Conservation (phyloP, 805 yeast species). For the Candida coleopterorum region DNA sequence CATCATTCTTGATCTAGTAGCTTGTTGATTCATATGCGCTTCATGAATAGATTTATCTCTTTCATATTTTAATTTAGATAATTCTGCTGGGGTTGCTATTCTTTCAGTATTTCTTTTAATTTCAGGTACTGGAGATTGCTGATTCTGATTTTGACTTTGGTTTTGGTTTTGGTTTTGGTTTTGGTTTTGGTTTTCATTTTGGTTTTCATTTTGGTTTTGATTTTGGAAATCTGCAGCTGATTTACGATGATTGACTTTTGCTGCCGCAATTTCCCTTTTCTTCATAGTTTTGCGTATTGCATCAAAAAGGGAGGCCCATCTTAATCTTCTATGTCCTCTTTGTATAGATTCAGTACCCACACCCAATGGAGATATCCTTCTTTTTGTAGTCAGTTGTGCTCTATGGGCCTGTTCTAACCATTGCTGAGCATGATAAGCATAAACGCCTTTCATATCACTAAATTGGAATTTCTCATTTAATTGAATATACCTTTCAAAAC, state of each 20-base stretch:
- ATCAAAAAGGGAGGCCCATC: conserved; percentile 98
- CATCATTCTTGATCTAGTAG: conserved; percentile 38
- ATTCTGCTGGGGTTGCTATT: conserved; percentile 69
- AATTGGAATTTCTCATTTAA: conserved; percentile 84
- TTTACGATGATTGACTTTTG: conserved; percentile 26
- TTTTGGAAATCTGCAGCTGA: conserved; percentile 10
- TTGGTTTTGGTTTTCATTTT: background rate
- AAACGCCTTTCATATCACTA: conserved; percentile 80
- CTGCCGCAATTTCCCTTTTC: conserved; percentile 68
- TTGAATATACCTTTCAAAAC: conserved; percentile 94
- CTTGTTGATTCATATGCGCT: conserved; percentile 50
- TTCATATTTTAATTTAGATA: conserved; percentile 77
- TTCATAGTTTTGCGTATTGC: conserved; percentile 87
- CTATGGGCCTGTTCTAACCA: conserved; percentile 92
- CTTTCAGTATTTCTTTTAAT: conserved; percentile 33
- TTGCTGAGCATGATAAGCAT: conserved; percentile 76
- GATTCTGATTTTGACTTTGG: conserved; percentile 1
- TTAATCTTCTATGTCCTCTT: conserved; percentile 81
- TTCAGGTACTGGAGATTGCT: conserved; percentile 1
- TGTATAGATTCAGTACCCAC: conserved; percentile 92
- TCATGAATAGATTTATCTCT: conserved; percentile 83
- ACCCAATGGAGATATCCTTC: conserved; percentile 87
- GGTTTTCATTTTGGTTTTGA: conserved; percentile 1
- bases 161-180: background rate
- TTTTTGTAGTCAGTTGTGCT: conserved; percentile 80